Base-by-base conservation (phyloP, 805 yeast species). In the Yamadazyma tumulicola region DNA sequence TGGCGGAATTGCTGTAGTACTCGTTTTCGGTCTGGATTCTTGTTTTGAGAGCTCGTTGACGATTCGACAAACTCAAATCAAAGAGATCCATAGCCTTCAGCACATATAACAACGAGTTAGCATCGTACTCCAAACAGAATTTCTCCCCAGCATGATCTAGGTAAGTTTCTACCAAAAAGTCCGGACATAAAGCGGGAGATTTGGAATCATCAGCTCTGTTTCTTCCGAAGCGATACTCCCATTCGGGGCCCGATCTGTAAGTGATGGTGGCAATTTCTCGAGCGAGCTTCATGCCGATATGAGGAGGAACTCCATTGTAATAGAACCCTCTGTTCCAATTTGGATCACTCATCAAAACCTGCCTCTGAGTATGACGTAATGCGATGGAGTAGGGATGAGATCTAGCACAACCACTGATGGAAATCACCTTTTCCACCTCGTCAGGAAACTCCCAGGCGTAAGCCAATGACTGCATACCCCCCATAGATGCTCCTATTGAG, bases 401-500 rank as follows among this genome's bases (percentile, higher is more conserved):
- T 51, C 94, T 73, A 2, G 95, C 95, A 64, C 96, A 88, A 3
- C 95, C 96, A 27, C 91, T 81, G 19, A 89, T 85, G n/a, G 85
- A 74, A 1, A 87, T 75, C 2, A 89, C 71, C 35, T 81, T 79
- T 5, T 72, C 74, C 3, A 88, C 96, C 37, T 70, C 74, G 31
- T 81, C 80, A 1, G 94, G 84, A 49, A 84, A 89, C 51, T 84
- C 95, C 54, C 77, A 73, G 1, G 87, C 95, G 57, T 79, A 85
- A 0, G 96, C 95, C 36, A 89, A 69, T 6, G 91, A 80, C 62
- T 88, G 96, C 96, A 89, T 87, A n/a, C 96, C 97, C n/a, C 97
- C 97, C 94, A 89, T 85, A 0, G 95, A 85, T 2, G 95, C 81
- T 5, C 97, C 97, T 6, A 89, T 77, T 1, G 86, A 75, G 2